Conservation (phyloP, 2,329 filamentous ascomycete species). For the Grosmannia huntii region DNA sequence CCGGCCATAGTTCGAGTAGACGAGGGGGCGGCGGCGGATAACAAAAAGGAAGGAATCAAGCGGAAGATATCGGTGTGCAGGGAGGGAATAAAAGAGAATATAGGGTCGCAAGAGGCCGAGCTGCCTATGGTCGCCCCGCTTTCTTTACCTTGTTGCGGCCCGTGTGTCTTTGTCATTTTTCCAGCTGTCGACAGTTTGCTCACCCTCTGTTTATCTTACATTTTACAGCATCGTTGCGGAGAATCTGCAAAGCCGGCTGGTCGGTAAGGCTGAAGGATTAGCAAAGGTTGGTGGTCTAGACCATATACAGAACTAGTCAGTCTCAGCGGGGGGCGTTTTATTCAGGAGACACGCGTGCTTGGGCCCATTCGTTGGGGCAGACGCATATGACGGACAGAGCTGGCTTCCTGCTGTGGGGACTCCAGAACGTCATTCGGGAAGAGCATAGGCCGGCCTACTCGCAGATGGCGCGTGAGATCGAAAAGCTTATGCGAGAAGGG, state of each 20-base stretch:
- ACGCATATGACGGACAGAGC: too few relatives aligned
- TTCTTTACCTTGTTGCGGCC: neutral
- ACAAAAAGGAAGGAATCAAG: neutral
- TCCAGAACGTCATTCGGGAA: neutral
- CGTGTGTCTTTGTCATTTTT: neutral
- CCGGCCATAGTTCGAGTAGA: neutral
- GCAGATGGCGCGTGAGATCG: too few relatives aligned
- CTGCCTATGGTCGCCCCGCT: neutral
- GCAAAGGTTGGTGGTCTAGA: neutral
- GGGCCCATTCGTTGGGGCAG: neutral
- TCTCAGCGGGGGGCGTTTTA: neutral
- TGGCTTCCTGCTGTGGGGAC: neutral
- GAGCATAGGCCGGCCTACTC: too few relatives aligned
- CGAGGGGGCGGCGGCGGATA: too few relatives aligned
- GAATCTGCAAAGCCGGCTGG: neutral
- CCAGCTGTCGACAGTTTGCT: neutral
- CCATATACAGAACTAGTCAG: neutral
- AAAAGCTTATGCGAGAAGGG: too few relatives aligned
- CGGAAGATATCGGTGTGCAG: too few relatives aligned
- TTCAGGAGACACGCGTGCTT: neutral
- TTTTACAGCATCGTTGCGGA: neutral
- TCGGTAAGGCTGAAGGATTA: neutral
- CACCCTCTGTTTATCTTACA: neutral
- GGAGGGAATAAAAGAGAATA: too few relatives aligned
- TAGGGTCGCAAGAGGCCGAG: too few relatives aligned